Conservation (phyloP, 495 filamentous ascomycete species). For the Aspergillus sparsus region DNA sequence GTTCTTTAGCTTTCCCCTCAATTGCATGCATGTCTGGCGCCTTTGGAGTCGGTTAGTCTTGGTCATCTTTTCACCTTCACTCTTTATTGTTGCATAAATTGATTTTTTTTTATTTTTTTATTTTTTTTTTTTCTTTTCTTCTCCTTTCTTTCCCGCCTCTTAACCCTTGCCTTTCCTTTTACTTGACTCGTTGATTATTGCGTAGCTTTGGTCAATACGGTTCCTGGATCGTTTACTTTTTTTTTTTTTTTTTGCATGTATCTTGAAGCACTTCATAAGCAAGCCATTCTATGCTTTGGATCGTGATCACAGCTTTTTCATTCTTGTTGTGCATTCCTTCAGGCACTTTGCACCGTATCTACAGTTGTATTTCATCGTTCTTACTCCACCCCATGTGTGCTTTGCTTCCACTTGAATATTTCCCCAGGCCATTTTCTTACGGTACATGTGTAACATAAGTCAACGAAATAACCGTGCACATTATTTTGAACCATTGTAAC, state of each 20-base stretch:
- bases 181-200: slow-evolving; percentile 16
- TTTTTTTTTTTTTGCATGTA: slow-evolving; percentile 23
- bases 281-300: slow-evolving; percentile 14
- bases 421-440: neutral
- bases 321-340: slow-evolving; percentile 1
- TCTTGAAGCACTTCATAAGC: slow-evolving; percentile 15
- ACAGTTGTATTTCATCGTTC: slow-evolving; percentile 2
- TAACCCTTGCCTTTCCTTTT: neutral
- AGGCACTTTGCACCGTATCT: slow-evolving; percentile 3
- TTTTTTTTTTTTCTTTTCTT: slow-evolving; percentile 12
- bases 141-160: neutral
- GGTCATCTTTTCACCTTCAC: slow-evolving; percentile 8
- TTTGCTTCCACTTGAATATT: slow-evolving; percentile 12
- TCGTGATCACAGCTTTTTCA: slow-evolving; percentile 17
- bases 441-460: slow-evolving; percentile 17
- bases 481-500: slow-evolving; percentile 2
- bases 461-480: slow-evolving; percentile 6
- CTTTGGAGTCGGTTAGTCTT: slow-evolving; percentile 27
- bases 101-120: too few species aligned
- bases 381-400: neutral
- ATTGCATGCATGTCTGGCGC: slow-evolving; percentile 29
- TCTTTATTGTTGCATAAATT: slow-evolving; percentile 25
- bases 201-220: slow-evolving; percentile 19
- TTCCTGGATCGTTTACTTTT: slow-evolving; percentile 15
- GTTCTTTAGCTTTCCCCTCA: slow-evolving; percentile 6